Base-by-base conservation (phyloP, 1,139 yeast genomes). In the Taiozyma sp. region DNA sequence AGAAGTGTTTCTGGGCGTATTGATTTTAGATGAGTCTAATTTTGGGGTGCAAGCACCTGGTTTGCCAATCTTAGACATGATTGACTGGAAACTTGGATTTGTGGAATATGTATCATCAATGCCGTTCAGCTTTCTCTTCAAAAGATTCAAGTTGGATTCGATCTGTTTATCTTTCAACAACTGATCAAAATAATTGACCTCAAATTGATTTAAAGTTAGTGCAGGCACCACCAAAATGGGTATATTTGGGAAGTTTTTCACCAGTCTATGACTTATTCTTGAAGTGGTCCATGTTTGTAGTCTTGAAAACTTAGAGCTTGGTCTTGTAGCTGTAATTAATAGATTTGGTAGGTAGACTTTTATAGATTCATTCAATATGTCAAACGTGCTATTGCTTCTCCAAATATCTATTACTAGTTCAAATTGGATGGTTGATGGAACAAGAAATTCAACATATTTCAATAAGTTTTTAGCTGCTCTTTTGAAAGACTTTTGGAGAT, bases 201-300 rank as follows among this genome's bases (percentile, higher is more conserved):
- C 90, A 65, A 81, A 83, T 19, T 69, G 63, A 51, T 69, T 72
- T 82, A 84, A 77, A 57, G 85, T 83, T 57, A 75, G 71, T 1
- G 88, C 84, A 0, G 93, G 91, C 0, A 82, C 85, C 36, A 85
- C 76, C 30, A 85, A 74, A 8, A 83, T 78, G 0, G 95, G 93
- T n/a, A 84, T 72, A 1, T 88, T 47, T 14, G 28, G 85, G 59
- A 78, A 84, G 54, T 76, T 74, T 54, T 79, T 80, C 38, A 84
- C 84, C 48, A 86, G 69, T 48, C 85, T 70, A 63, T 86, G 92
- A 30, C 84, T 78, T 46, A 87, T 65, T 55, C 81, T 75, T 16
- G 82, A 79, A 2, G 87, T 80, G 34, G 71, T 71, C 87, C 89
- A 83, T 10, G 84, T 76, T 49, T 78, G 73, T 23, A 82, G 69